Evolutionary conservation across 2,329 filamentous ascomycete genomes (phyloP).

Genomic region (Beauveria rudraprayagi): DNA sequence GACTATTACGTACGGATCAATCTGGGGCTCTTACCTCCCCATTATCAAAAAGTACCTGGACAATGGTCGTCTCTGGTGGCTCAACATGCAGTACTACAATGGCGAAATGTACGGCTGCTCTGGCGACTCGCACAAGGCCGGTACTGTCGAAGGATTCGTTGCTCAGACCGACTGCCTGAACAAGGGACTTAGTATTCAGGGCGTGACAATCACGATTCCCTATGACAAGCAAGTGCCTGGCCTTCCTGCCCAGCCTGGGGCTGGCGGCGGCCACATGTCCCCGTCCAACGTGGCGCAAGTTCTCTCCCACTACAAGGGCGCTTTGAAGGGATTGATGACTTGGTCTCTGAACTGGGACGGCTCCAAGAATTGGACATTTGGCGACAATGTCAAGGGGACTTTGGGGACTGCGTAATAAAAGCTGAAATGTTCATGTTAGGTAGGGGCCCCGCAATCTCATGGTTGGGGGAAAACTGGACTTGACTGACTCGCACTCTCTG

Average conservation of each 20-base stretch:
- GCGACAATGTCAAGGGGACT: conserved; percentile 21
- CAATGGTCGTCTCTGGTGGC: conserved; percentile 28
- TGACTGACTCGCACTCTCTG: no score
- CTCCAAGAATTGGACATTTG: conserved; percentile 26
- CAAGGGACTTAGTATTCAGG: conserved; percentile 23
- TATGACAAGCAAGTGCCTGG: conserved; percentile 28
- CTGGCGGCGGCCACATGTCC: conserved; percentile 26
- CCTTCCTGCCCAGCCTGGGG: conserved; percentile 26
- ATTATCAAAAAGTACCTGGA: conserved; percentile 30
- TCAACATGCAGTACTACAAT: conserved; percentile 32
- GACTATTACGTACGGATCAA: conserved; percentile 23
- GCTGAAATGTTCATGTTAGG: neutral
- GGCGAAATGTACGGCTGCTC: conserved; percentile 29
- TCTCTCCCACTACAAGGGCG: conserved; percentile 23
- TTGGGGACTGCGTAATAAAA: neutral
- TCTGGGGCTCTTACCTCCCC: conserved; percentile 29
- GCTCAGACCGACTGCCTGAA: conserved; percentile 29
- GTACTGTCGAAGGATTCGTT: conserved; percentile 25
- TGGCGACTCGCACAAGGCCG: conserved; percentile 25
- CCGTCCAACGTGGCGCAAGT: conserved; percentile 22
- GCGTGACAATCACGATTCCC: conserved; percentile 24
- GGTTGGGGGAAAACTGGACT: neutral
- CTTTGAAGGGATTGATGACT: conserved; percentile 28
- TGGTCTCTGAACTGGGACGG: conserved; percentile 32
- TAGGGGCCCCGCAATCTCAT: no score